Conservation (phyloP, 1,139 yeast genomes). For the Taphrina communis region DNA sequence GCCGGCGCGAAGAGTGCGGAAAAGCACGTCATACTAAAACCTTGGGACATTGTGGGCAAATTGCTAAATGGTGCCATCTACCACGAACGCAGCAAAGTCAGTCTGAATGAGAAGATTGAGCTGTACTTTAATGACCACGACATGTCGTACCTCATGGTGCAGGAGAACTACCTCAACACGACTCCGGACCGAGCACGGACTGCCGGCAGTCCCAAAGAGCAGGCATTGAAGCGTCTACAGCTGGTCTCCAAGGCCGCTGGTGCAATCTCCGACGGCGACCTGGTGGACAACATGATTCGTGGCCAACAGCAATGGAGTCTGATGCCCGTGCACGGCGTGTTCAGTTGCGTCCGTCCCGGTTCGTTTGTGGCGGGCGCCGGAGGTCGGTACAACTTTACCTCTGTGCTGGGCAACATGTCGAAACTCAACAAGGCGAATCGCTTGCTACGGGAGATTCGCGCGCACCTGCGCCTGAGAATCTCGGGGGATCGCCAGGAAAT, state of each 20-base stretch:
- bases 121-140: slow-evolving; percentile 94
- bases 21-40: slow-evolving; percentile 86
- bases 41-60: slow-evolving; percentile 85
- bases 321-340: slow-evolving; percentile 87
- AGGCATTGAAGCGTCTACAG: slow-evolving; percentile 59
- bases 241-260: slow-evolving; percentile 82
- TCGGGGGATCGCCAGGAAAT: slow-evolving; percentile 77
- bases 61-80: slow-evolving; percentile 69
- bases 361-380: slow-evolving; percentile 72
- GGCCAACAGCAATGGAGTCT: slow-evolving; percentile 97
- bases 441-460: slow-evolving; percentile 81
- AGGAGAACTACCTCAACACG: slow-evolving; percentile 83
- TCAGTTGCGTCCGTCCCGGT: slow-evolving; percentile 85
- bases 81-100: slow-evolving; percentile 59
- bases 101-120: slow-evolving; percentile 82
- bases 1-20: slow-evolving; percentile 69
- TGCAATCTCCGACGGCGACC: slow-evolving; percentile 79
- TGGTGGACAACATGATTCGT: slow-evolving; percentile 78
- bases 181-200: slow-evolving; percentile 50
- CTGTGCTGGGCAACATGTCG: slow-evolving; percentile 91
- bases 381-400: slow-evolving; percentile 63
- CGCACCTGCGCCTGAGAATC: slow-evolving; percentile 81
- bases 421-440: slow-evolving; percentile 79
- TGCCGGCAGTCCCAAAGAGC: slow-evolving; percentile 36
- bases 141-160: slow-evolving; percentile 93